A percentile compares a stretch with the other conserved stretches of the same genome.
phyloP scores from a whole-genome alignment of 495 filamentous ascomycete species.

The Neurospora sp. region DNA sequence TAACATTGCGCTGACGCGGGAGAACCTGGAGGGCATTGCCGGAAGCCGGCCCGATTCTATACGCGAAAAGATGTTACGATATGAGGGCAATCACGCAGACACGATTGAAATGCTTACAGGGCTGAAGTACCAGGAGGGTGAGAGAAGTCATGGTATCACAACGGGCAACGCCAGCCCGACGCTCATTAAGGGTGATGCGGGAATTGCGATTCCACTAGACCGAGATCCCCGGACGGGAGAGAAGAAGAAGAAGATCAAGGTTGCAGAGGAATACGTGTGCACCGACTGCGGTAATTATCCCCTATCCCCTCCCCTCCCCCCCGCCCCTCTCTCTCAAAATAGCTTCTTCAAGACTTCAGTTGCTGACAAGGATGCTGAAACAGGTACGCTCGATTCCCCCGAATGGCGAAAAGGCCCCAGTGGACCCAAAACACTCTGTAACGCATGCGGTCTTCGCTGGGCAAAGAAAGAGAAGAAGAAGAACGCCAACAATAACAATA shows the following conservation, averaged over 20 bases:
- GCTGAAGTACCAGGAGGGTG: slow-evolving; percentile 77
- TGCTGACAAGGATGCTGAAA: background rate
- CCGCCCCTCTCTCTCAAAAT: background rate
- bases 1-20: slow-evolving; percentile 58
- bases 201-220: slow-evolving; percentile 72
- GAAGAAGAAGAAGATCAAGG: slow-evolving; percentile 80
- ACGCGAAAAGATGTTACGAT: slow-evolving; percentile 63
- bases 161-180: slow-evolving; percentile 72
- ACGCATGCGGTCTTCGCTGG: slow-evolving; percentile 88
- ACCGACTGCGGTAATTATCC: slow-evolving; percentile 66
- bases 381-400: slow-evolving; percentile 74
- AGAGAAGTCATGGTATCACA: slow-evolving; percentile 79
- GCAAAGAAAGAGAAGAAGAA: slow-evolving; percentile 70
- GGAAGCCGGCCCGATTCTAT: slow-evolving; percentile 62
- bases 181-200: slow-evolving; percentile 75
- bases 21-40: slow-evolving; percentile 70
- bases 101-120: slow-evolving; percentile 93
- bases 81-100: slow-evolving; percentile 71
- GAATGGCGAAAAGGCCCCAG: slow-evolving; percentile 95
- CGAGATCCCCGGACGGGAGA: slow-evolving; percentile 59
- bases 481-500: slow-evolving; percentile 10
- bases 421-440: slow-evolving; percentile 93
- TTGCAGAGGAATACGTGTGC: slow-evolving; percentile 90
- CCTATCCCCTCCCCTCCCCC: background rate
- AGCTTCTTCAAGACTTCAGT: background rate